phyloP scores from a whole-genome alignment of 139 green algal genomes.

The Parachlorella kessleri region DNA sequence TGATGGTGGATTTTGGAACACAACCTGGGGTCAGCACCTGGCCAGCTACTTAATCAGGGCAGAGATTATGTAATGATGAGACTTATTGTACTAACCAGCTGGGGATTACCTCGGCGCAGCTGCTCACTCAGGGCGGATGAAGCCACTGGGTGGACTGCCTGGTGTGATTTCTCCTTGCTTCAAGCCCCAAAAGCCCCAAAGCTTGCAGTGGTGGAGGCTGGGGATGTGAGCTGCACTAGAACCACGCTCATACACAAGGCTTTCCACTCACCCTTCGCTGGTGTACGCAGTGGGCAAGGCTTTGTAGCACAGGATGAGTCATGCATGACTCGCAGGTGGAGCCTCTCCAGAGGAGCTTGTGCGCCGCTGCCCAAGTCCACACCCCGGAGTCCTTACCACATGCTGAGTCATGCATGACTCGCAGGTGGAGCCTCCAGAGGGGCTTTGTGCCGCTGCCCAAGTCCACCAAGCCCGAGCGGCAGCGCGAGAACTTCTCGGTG shows the following conservation, averaged over 20 bases:
- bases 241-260: neutral
- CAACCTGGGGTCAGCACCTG: too few relatives aligned
- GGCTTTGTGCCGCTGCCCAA: conserved; percentile 71
- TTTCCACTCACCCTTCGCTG: neutral
- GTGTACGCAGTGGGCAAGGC: neutral
- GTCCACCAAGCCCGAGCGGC: conserved; percentile 48
- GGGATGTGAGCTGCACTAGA: neutral
- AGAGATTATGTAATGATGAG: too few relatives aligned
- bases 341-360: neutral
- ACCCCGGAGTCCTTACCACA: neutral
- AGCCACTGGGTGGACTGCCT: too few relatives aligned
- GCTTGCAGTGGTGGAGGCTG: too few relatives aligned
- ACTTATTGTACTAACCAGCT: neutral
- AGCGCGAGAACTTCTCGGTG: conserved; percentile 54
- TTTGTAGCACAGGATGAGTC: neutral
- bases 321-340: neutral
- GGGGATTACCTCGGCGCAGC: neutral
- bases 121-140: too few relatives aligned
- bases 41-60: too few relatives aligned
- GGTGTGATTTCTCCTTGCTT: too few relatives aligned
- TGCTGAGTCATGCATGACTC: neutral
- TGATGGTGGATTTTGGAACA: too few relatives aligned
- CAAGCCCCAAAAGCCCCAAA: too few relatives aligned
- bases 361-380: neutral
- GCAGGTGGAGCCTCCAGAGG: conserved; percentile 72